Base-by-base conservation (phyloP, 1,139 yeast genomes). In the Diutina rugosa region DNA sequence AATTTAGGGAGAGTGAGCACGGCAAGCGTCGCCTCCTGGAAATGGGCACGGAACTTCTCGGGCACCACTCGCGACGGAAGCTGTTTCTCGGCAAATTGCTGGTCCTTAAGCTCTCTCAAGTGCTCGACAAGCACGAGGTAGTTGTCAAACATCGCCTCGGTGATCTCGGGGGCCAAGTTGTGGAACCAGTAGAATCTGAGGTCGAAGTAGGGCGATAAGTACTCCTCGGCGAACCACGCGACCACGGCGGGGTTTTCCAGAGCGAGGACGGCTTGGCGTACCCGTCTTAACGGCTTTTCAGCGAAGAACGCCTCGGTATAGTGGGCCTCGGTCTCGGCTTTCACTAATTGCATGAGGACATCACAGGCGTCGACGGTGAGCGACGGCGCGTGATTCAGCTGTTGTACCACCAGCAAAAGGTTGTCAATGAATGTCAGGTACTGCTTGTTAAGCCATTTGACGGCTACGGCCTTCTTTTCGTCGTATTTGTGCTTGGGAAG, bases 331-430 rank as follows among this genome's bases (percentile, higher is more conserved):
- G 69, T 54, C 76, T 90, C 96, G 55, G 80, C 67, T 63, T 77
- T 81, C 46, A 90, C 62, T 32, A 87, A 71, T 59, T 84, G 85
- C 72, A 90, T 72, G 57, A 77, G 70, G 10, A 84, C 74, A 57
- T 87, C 90, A 59, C 89, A 65, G 55, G 81, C 74, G 64, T 87
- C 90, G 55, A 87, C 67, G 62, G 81, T 82, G 55, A 80, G 67
- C 1, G 83, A 78, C 29, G 78, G 71, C 56, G 71, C 70, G 55
- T 65, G 68, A 5, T 70, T 63, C 49, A 76, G 63, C 46, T 71
- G 65, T 35, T 35, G n/a, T 12, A 35, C 41, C 41, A 35, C 41
- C n/a, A 5, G 5, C 6, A 35, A n/a, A 10, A 35, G 41, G n/a
- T 21, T 46, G 26, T 12, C 30, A 56, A 86, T 67, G 55, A 78